Evolutionary conservation across 2,329 filamentous ascomycete species (phyloP), one percentile per base, ranked within the genome.

Genomic region (Penicillium sp.): DNA sequence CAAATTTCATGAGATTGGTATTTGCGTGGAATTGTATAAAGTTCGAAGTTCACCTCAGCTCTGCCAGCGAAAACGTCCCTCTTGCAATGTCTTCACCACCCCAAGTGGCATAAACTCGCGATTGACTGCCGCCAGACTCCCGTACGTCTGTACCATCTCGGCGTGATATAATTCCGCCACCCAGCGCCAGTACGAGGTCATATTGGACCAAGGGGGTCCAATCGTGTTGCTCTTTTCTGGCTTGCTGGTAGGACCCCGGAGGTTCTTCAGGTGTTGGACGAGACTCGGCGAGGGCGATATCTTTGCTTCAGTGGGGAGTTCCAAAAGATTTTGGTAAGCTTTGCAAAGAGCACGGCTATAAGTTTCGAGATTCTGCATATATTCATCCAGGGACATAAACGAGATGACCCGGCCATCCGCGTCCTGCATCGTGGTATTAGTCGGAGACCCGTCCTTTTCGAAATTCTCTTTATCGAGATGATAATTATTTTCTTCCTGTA

Each of bases 401-500:
- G 52, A 12, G 11, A 50, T 36, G 4, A 36, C 30, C 13, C 51
- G 27, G 4, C 43, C 48, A 11, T 37, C 40, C 8, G 28, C n/a
- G 32, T 39, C 32, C 15, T 20, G 30, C 25, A 35, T 30, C 11
- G 30, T 18, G 13, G 25, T 23, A 30, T 36, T 29, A 9, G 22
- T 13, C n/a, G 45, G 34, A 4, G 56, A 37, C 2, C 58, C 58
- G 12, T 51, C 32, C 22, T 53, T 50, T 17, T 61, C 54, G 37
- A 62, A 66, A 2, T 31, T 42, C 26, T 58, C 53, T 42, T 64
- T 65, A 22, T 48, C 54, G 3, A 23, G 70, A 30, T 77, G 75
- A 10, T 75, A 71, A 46, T 76, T 72, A 12, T 74, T 71, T 22
- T 80, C 78, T 1, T 73, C 71, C 1, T 71, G 39, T 7, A 66